These are phyloP conservation scores for Fusarium tuaranense DNA, from an alignment of 2,329 filamentous ascomycete genomes.

Conservation along the genomic window DNA sequence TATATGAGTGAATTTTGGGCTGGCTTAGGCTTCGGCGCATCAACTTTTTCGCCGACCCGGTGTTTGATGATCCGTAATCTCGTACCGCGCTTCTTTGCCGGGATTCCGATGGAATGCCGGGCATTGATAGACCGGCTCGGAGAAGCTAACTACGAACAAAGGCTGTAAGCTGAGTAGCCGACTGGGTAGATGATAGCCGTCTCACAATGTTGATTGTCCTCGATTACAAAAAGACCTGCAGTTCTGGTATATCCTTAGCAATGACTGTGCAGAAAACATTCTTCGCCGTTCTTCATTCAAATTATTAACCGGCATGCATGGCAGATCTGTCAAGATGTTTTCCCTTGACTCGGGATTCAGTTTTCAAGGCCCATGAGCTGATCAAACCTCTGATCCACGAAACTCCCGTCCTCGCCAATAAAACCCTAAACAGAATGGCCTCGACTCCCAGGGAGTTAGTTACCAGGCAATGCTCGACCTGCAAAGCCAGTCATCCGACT, in stretches of 20 bases:
- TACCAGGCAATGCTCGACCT: not conserved
- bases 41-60: not conserved
- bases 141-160: not conserved
- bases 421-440: not conserved
- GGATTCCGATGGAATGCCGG: not conserved
- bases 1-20: not conserved
- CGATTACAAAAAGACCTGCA: not conserved
- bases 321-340: not conserved
- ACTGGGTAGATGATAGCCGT: not conserved
- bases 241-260: not conserved
- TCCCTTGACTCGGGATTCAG: not conserved
- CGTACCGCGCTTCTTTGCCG: not conserved
- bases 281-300: not conserved
- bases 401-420: not conserved
- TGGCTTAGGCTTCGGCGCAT: not conserved
- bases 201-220: not conserved
- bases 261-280: not conserved
- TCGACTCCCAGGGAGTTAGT: not conserved
- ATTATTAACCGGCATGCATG: not conserved
- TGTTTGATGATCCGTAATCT: not conserved
- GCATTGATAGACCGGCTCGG: not conserved
- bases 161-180: not conserved
- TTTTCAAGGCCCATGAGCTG: not conserved
- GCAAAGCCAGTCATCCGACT: not conserved
- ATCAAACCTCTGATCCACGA: not conserved